Base-by-base conservation (phyloP, 371 early-diverging fungal genomes). In the Mortierella sp. region DNA sequence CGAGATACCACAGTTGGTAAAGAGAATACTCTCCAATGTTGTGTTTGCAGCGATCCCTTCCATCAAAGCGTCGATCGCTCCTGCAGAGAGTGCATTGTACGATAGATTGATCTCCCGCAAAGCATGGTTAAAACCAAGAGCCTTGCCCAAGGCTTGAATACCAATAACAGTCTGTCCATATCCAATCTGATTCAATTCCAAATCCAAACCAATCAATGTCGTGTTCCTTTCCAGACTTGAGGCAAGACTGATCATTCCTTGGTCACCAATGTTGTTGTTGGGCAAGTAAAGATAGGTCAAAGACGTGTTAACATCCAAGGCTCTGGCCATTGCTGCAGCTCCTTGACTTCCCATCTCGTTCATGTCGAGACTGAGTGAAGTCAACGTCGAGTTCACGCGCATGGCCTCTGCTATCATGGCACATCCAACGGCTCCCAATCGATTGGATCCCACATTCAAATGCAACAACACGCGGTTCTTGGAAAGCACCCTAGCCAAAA, bases 261-360 rank as follows among this genome's bases (percentile, higher is more conserved):
- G 29, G 44, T 82, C 81, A 12, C 81, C 81, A 55, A 82, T 75
- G 52, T 69, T 77, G 63, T 82, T 82, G 51, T 82, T 61, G 11
- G 82, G 68, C 23, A 82, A 47, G 51, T 82, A 82, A 19, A 82
- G 60, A 50, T 82, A 66, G 18, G 64, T 64, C 28, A 82, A 46
- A 50, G 58, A 52, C 44, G 50, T 51, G 55, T 82, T 82, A 2
- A 72, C 48, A 2, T 56, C 28, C 19, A 82, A 18, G 1, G 79
- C 79, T 2, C 55, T 46, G 0, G 73, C 66, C 25, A 82, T 60
- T 1, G 62, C 61, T 0, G 60, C 29, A 1, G 79, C 74, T 7
- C 81, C 82, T 28, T 30, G 21, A 0, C 60, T 30, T 15, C 72
- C 59, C 60, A 81, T 81, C 55, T 81, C 81, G 56, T 81, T 81